A percentile compares a stretch with the other conserved stretches of the same genome.
phyloP scores from a whole-genome alignment of 306 rosid species.

The Pterocarpus macrocarpus region DNA sequence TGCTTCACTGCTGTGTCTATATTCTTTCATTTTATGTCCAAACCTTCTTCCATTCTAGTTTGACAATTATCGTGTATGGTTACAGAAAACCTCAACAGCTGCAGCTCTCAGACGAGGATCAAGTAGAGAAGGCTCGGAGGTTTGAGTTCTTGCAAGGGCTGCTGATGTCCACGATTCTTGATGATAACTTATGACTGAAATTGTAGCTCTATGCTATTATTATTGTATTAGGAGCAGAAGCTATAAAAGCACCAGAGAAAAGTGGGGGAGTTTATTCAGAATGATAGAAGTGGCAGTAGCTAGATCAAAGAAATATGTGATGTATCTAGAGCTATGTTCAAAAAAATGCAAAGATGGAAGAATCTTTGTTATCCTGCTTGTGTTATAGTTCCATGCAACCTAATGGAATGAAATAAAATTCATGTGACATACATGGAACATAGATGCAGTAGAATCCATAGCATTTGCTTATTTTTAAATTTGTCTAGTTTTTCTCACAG shows the following conservation, averaged over 20 bases:
- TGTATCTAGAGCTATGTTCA: conserved; percentile 49
- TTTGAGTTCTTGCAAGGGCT: conserved; percentile 83
- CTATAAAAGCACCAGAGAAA: conserved; percentile 6
- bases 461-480: background rate
- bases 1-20: background rate
- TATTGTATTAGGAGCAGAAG: conserved; percentile 48
- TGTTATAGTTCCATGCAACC: conserved; percentile 32
- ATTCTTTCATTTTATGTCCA: background rate
- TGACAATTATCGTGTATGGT: conserved; percentile 44
- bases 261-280: conserved; percentile 37
- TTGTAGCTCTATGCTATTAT: conserved; percentile 27
- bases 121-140: conserved; percentile 74
- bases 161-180: conserved; percentile 77
- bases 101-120: conserved; percentile 66
- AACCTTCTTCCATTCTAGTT: background rate
- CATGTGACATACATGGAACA: conserved; percentile 1
- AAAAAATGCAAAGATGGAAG: conserved; percentile 63
- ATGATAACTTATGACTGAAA: conserved; percentile 62
- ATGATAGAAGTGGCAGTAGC: conserved; percentile 51
- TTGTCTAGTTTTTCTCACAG: background rate
- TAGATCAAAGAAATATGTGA: conserved; percentile 55
- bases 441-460: background rate
- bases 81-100: conserved; percentile 64
- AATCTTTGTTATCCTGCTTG: conserved; percentile 31
- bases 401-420: conserved; percentile 43